A percentile compares a stretch with the other conserved stretches of the same genome.
Conservation (phyloP, 208 protist genomes). For the Trypanosoma melophagium region DNA sequence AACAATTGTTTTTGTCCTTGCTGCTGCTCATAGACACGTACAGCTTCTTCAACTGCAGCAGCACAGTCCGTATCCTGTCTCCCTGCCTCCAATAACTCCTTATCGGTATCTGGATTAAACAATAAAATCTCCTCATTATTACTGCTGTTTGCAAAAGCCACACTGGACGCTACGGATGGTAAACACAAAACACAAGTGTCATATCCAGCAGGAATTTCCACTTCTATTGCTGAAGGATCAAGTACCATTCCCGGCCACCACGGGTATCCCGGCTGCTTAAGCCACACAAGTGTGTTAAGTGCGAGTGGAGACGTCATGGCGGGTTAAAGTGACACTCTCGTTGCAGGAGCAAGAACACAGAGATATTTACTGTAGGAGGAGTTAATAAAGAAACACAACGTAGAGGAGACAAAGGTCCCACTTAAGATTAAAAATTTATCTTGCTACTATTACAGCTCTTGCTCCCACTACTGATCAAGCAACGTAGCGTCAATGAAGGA, state of each 20-base stretch:
- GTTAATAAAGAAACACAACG: too few species aligned
- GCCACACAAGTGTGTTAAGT: slow-evolving; percentile 68
- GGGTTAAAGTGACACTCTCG: background rate
- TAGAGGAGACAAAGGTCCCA: too few species aligned
- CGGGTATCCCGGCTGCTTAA: slow-evolving; percentile 75
- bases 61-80: slow-evolving; percentile 42
- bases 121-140: slow-evolving; percentile 40
- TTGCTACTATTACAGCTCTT: too few species aligned
- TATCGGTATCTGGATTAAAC: slow-evolving; percentile 38
- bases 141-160: slow-evolving; percentile 50
- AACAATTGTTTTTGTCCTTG: slow-evolving; percentile 9
- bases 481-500: too few species aligned
- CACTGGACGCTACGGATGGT: slow-evolving; percentile 42
- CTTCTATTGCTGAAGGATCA: slow-evolving; percentile 36
- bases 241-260: slow-evolving; percentile 82
- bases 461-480: too few species aligned
- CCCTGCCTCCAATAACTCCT: slow-evolving; percentile 36
- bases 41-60: slow-evolving; percentile 59
- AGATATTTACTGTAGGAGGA: background rate
- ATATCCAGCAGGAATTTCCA: slow-evolving; percentile 42
- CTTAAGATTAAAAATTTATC: too few species aligned
- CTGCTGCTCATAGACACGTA: slow-evolving; percentile 27
- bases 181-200: slow-evolving; percentile 67
- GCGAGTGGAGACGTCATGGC: slow-evolving; percentile 29
- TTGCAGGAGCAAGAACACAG: slow-evolving; percentile 1